Base-by-base conservation (phyloP, 257 asterid genomes). In the Striga asiatica region DNA sequence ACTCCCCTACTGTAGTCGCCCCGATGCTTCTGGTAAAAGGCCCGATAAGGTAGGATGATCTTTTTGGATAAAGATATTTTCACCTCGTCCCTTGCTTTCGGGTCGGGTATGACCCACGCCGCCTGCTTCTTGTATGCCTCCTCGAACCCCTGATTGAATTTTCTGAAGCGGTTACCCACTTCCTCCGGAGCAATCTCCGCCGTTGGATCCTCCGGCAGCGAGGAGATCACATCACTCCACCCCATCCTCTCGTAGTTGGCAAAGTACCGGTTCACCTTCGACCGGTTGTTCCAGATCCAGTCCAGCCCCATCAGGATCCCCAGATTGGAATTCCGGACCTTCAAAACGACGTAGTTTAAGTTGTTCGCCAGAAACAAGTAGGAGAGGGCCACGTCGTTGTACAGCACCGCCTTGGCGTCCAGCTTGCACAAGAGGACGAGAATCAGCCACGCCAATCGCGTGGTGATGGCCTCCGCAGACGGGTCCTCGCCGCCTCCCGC, bases 51-150 rank as follows among this genome's bases (percentile, higher is more conserved):
- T 6, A 76, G 69, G 21, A 69, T 46, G 7, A 84, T 51, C 46
- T 42, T 71, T 11, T 60, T 71, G 4, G 72, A 65, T 31, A 84
- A 16, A 0, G 85, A 73, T 12, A 54, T 4, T 54, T 64, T 77
- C 1, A 73, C 73, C 3, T 58, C 62, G 24, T 81, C 91, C 0
- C 83, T 74, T 8, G 74, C 29, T 10, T 54, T 67, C 69, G 68
- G 72, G 64, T 84, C 85, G 70, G 88, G 85, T 75, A 84, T 71
- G 46, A 79, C 75, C 94, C 94, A 84, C 6, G 78, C 34, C 9
- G 51, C 29, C 62, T 84, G 92, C 37, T 59, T 72, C 71, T 56
- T 61, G 54, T 74, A 73, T 3, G 83, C 69, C 49, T 72, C 81
- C 17, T 76, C 80, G 21, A 81, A 81, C 10, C 75, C 9, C 27